A percentile compares a stretch with the other conserved stretches of the same genome.
phyloP scores from a whole-genome alignment of 192 early-diverging fungal genomes.

The Dissophora ornata region DNA sequence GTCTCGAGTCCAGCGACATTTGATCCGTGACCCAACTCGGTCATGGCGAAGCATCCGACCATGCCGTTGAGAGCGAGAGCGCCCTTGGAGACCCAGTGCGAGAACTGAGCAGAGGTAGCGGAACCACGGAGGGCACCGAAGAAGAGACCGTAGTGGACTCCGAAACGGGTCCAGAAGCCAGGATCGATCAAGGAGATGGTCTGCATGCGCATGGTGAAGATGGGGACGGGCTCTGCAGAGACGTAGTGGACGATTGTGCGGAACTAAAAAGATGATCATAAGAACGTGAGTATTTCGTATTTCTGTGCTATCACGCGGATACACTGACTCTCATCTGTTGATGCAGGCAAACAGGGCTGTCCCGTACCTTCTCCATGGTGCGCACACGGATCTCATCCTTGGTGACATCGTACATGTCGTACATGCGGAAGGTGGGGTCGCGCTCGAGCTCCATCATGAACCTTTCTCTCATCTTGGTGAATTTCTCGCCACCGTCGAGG shows the following conservation, averaged over 20 bases:
- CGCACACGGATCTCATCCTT: conserved; percentile 83
- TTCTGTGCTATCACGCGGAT: background rate
- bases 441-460: conserved; percentile 90
- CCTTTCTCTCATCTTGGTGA: conserved; percentile 68
- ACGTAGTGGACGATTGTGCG: conserved; percentile 77
- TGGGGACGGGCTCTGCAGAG: conserved; percentile 73
- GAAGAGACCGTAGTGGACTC: conserved; percentile 92
- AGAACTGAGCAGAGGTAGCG: conserved; percentile 85
- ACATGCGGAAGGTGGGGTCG: conserved; percentile 83
- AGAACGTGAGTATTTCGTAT: background rate
- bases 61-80: conserved; percentile 84
- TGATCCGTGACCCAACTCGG: conserved; percentile 90
- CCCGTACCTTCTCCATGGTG: conserved; percentile 84
- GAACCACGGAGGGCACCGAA: conserved; percentile 87
- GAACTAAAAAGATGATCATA: conserved; percentile 49
- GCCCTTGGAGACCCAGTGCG: conserved; percentile 87
- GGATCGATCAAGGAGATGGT: conserved; percentile 85
- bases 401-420: conserved; percentile 81
- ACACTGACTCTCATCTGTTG: background rate
- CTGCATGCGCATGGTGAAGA: conserved; percentile 83
- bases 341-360: too few species aligned
- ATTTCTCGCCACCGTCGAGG: conserved; percentile 81
- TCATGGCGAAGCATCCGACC: conserved; percentile 94
- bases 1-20: conserved; percentile 94
- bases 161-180: conserved; percentile 91